phyloP scores from a whole-genome alignment of 2,329 filamentous ascomycete species.

The Cercospora sesami region DNA sequence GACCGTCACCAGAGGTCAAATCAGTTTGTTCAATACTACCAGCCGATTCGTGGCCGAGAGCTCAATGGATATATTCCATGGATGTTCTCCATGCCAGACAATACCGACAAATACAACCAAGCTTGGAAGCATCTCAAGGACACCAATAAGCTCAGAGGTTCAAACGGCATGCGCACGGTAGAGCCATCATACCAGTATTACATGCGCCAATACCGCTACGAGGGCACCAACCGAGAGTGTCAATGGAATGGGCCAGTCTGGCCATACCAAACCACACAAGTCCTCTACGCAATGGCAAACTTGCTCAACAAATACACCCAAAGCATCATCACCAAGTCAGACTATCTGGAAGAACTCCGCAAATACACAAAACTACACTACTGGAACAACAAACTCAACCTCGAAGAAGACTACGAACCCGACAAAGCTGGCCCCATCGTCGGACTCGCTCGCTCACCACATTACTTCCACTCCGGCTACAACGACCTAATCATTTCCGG shows the following conservation, averaged over 20 bases:
- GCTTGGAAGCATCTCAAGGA: constrained; percentile 44
- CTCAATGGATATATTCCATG: constrained; percentile 48
- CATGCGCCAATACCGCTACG: constrained; percentile 48
- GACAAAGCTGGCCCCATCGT: constrained; percentile 47
- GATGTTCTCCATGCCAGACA: constrained; percentile 47
- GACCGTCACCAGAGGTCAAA: constrained; percentile 46
- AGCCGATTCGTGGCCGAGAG: constrained; percentile 47
- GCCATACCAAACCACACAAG: constrained; percentile 49
- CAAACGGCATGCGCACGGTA: constrained; percentile 45
- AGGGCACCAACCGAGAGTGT: constrained; percentile 42
- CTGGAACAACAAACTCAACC: constrained; percentile 38
- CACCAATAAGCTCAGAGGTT: constrained; percentile 38
- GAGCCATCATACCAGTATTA: constrained; percentile 50
- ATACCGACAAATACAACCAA: constrained; percentile 41
- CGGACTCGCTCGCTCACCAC: constrained; percentile 45
- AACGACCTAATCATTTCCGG: constrained; percentile 46
- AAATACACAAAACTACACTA: constrained; percentile 47
- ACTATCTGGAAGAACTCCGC: constrained; percentile 43
- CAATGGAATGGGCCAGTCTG: constrained; percentile 51
- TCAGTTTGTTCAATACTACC: constrained; percentile 43
- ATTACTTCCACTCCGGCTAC: constrained; percentile 51
- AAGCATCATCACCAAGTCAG: constrained; percentile 33
- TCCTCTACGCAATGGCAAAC: constrained; percentile 45
- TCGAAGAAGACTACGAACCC: constrained; percentile 49
- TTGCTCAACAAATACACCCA: constrained; percentile 46